Evolutionary conservation across 106 monocot genomes (phyloP).

Genomic region (Platanthera guangdongensis): DNA sequence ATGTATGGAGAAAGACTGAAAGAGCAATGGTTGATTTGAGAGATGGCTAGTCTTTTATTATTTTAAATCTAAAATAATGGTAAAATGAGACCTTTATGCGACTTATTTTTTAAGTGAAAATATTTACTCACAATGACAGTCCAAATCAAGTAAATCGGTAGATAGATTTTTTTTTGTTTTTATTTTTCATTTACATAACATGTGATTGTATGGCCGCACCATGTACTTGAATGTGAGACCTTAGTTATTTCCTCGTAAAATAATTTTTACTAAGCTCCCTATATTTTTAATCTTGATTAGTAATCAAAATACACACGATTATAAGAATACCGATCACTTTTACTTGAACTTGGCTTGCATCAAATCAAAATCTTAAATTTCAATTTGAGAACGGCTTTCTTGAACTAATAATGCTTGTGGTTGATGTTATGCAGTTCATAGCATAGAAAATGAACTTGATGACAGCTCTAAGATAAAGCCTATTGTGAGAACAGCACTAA

Average conservation of each 20-base stretch:
- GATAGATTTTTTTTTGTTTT: background rate
- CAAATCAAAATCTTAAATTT: background rate
- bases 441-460: conserved; percentile 79
- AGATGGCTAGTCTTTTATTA: too few relatives aligned
- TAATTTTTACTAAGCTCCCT: background rate
- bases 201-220: background rate
- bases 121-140: background rate
- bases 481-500: conserved; percentile 63
- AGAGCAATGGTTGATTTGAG: too few relatives aligned
- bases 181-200: background rate
- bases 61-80: too few relatives aligned
- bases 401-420: background rate
- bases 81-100: too few relatives aligned
- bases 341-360: background rate
- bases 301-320: background rate
- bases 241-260: too few relatives aligned
- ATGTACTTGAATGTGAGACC: background rate
- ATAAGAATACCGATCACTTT: background rate
- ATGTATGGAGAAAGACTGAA: too few relatives aligned
- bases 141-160: background rate
- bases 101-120: too few relatives aligned
- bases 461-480: conserved; percentile 63
- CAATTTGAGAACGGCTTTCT: background rate
- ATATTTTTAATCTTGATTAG: background rate
- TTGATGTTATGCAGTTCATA: conserved; percentile 60